Evolutionary conservation across 352 stramenopile genomes (phyloP), one percentile per base, ranked within the genome.

Genomic region (Globisporangium acanthophoron): DNA sequence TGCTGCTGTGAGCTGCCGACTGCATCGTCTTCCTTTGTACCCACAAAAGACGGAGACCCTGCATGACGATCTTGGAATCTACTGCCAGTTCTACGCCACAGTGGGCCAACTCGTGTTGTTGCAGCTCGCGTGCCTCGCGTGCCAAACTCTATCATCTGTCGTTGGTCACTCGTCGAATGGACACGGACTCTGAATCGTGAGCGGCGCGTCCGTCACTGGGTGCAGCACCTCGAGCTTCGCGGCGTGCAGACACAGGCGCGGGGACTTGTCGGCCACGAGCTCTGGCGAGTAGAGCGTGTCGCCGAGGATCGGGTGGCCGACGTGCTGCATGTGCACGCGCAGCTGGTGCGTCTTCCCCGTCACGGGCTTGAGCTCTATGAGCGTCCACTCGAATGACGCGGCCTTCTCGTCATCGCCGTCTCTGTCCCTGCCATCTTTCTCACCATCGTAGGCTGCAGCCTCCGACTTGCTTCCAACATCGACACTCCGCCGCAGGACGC

Each of bases 291-390:
- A 98, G 5, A 97, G 67, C 35, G 74, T 82, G 68, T 98, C 94
- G 15, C 92, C 94, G 1, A 98, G 73, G 59, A 98, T 97, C 12
- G 93, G 88, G 63, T 97, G 88, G 11, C 90, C 92, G 48, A 97
- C 66, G 20, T 90, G 74, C 33, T 91, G 75, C 80, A 97, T 90
- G 66, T 98, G 94, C 49, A 98, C 87, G 70, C 96, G 92, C 29
- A 98, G 73, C 73, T 98, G 94, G 75, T 98, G 94, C n/a, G 90
- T 97, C 69, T 96, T 85, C 43, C 85, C 84, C 0, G 85, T 94
- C 39, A 91, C 54, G 2, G 87, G 84, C 50, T 69, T 79, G 35
- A 96, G 78, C 47, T 86, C 56, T 58, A 95, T 59, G 13, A 85
- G 62, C 6, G 78, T 81, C 21, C 60, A 76, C 24, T 53, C 20